Evolutionary conservation across 768 basidiomycete species (phyloP), one percentile per base, ranked within the genome.

Genomic region (Amanita rubescens): DNA sequence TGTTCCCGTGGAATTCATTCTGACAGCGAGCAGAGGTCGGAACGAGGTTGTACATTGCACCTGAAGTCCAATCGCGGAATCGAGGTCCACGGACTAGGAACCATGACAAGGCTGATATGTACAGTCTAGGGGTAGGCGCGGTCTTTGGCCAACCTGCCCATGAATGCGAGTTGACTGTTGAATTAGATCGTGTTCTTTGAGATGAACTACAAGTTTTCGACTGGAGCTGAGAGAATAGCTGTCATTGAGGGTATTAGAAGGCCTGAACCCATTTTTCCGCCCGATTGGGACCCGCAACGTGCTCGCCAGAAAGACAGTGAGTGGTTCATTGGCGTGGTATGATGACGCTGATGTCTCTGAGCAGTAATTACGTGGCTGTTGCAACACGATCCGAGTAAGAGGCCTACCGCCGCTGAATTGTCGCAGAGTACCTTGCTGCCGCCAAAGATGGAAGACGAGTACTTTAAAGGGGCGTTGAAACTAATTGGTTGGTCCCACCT

Each of bases 171-270:
- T 14, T 51, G 2, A 32, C 57, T 19, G 51, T 39, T 3, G 53
- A 41, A 24, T 35, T 55, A 94, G 90, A 84, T 97, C 58, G 94
- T 96, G 12, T 96, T 96, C 69, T 96, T 97, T 62, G 94, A 97
- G 71, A 95, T 96, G 93, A 94, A 91, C 66, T 90, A 85, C 67
- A 62, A 72, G 15, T 92, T 96, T 69, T 71, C 79, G 10, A 96
- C 94, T 0, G 84, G 81, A 1, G 77, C 88, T 17, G 94, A 97
- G 62, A 82, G 94, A 19, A 87, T 89, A 35, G 82, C 78, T 1
- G 91, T 94, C 19, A 76, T 97, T 0, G 87, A 89, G 59, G 81
- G 85, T 47, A 63, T 96, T 25, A 73, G 94, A 22, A 84, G 81
- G 60, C 84, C 84, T 0, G 70, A 76, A 14, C 80, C 94, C 22